Evolutionary conservation across 768 basidiomycete species (phyloP).

Genomic region (Leccinum sublutescens): DNA sequence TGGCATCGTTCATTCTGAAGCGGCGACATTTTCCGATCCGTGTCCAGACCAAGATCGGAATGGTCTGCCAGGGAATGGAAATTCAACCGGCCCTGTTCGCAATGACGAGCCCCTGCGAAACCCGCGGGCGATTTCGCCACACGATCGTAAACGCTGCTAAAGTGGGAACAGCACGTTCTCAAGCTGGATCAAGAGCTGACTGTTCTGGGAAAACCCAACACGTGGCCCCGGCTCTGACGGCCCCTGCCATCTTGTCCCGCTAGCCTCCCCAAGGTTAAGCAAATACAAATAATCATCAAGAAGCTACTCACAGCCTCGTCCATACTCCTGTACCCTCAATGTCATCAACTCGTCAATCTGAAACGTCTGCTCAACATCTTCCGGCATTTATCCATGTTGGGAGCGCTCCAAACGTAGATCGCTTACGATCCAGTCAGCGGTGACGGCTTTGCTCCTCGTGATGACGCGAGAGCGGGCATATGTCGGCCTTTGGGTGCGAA

Average conservation of each 20-base stretch:
- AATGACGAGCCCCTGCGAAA: constrained; percentile 22
- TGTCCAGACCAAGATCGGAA: background rate
- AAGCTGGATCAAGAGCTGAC: constrained; percentile 13
- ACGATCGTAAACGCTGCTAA: constrained; percentile 14
- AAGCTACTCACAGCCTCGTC: constrained; percentile 15
- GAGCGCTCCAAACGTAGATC: background rate
- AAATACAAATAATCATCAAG: constrained; percentile 19
- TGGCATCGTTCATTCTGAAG: background rate
- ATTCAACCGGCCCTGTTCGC: constrained; percentile 10
- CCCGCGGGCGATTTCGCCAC: constrained; percentile 20
- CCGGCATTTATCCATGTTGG: background rate
- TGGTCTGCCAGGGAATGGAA: background rate
- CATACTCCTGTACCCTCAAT: background rate
- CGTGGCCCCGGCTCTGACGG: constrained; percentile 13
- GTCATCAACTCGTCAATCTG: background rate
- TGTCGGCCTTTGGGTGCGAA: constrained; percentile 13
- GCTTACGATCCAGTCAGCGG: background rate
- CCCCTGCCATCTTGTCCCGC: background rate
- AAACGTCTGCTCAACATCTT: background rate
- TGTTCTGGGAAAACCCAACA: constrained; percentile 16
- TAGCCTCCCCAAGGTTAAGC: constrained; percentile 14
- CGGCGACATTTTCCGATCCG: background rate
- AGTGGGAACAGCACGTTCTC: constrained; percentile 15
- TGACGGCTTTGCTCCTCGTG: background rate
- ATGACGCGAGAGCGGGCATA: constrained; percentile 6